Evolutionary conservation across 495 filamentous ascomycete genomes (phyloP).

Genomic region (Xylaria venustula): DNA sequence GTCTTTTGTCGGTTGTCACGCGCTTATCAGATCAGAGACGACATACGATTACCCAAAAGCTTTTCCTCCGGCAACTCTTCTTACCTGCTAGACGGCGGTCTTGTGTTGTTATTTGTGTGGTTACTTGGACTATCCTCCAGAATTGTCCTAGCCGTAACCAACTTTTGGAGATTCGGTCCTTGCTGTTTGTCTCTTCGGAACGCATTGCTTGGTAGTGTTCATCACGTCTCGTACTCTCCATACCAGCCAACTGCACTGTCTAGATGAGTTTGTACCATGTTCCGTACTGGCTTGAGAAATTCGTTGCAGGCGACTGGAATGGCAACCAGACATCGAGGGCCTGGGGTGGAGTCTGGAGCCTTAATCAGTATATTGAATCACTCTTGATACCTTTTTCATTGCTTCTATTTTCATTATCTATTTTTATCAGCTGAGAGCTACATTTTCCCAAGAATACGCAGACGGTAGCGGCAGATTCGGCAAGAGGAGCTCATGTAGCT

Average conservation of each 20-base stretch:
- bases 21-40: conserved; percentile 26
- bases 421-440: background rate
- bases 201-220: too few species aligned
- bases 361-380: conserved; percentile 15
- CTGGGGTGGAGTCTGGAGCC: conserved; percentile 13
- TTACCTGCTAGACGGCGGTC: conserved; percentile 23
- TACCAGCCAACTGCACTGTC: background rate
- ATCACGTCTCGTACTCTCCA: conserved; percentile 4
- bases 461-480: background rate
- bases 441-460: background rate
- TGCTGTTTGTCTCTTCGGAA: too few species aligned
- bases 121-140: background rate
- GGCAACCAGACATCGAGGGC: background rate
- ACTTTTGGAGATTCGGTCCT: conserved; percentile 6
- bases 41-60: conserved; percentile 30
- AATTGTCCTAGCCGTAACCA: background rate
- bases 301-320: conserved; percentile 2
- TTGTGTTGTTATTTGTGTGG: conserved; percentile 9
- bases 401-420: conserved; percentile 8
- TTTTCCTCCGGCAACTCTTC: conserved; percentile 5
- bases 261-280: background rate
- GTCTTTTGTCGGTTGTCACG: conserved; percentile 24
- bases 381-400: conserved; percentile 14
- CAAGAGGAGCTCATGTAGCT: conserved; percentile 1
- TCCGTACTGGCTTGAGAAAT: background rate